Evolutionary conservation across 768 basidiomycete genomes (phyloP), one percentile per base, ranked within the genome.

Genomic region (Rhizopogon roseolus): DNA sequence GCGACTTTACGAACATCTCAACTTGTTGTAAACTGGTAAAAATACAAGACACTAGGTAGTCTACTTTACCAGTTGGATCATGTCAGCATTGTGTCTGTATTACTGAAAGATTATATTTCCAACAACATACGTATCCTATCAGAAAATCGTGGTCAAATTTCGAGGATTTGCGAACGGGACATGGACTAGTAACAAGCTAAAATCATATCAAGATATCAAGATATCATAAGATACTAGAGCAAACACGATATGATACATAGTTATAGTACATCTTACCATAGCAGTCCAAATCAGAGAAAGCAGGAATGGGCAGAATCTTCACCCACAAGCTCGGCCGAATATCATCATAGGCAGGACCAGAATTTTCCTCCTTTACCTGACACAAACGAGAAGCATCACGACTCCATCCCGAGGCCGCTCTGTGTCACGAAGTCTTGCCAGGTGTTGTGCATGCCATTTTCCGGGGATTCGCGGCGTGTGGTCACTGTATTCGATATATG

Each of bases 391-490:
- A 16, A 52, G 5, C 8, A 54, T 50, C 53, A 38, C 22, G 50
- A 37, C 22, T 50, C 40, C 45, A 64, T 41, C 42, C 58, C 50
- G 39, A 65, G 38, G 19, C 65, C 65, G 7, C 69, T 71, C 1
- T 65, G 58, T 27, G 55, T 48, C 42, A 85, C 84, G 60, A 85
- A 85, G 27, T 86, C 82, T 52, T 81, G 74, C 84, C 84, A 86
- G 5, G 79, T 81, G 11, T 78, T 68, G 27, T 84, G 80, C 75
- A 86, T 73, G 49, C 59, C 80, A 59, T 79, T 84, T 54, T 84
- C 83, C 0, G 84, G 84, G 0, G 83, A 81, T 3, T 73, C 66
- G 45, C 70, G 66, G 50, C 71, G 63, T 13, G 41, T 10, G 34
- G 71, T 54, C 67, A 51, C 71, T 65, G 55, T 74, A 71, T 5